Evolutionary conservation across 2,329 filamentous ascomycete species (phyloP).

Genomic region (Nemania sp.): DNA sequence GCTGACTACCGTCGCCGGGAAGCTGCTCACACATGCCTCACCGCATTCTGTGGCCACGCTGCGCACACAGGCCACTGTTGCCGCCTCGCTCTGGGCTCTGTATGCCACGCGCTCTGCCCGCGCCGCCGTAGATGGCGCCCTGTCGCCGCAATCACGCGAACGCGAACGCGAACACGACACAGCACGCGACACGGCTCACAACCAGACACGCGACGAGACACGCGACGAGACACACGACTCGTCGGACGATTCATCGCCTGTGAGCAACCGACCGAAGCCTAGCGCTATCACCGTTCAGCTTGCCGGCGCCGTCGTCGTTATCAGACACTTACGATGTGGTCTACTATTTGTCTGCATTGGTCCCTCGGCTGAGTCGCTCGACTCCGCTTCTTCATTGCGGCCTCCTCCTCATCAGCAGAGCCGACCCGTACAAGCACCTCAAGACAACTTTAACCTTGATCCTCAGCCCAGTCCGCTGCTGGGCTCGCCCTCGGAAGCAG

Average conservation of each 20-base stretch:
- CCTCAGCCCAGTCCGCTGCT: conserved; percentile 40
- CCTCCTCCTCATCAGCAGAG: conserved; percentile 26
- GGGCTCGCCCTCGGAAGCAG: conserved; percentile 49
- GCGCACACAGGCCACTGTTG: conserved; percentile 66
- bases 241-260: conserved; percentile 8
- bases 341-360: conserved; percentile 66
- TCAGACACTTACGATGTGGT: conserved; percentile 60
- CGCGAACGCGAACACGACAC: too few relatives aligned
- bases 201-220: too few relatives aligned
- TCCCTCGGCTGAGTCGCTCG: conserved; percentile 20
- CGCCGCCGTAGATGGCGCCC: conserved; percentile 46
- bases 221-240: too few relatives aligned
- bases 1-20: conserved; percentile 62
- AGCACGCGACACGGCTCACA: too few relatives aligned
- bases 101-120: conserved; percentile 51
- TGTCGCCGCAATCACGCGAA: conserved; percentile 42
- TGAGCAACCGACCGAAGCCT: conserved; percentile 27
- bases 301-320: conserved; percentile 60
- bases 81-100: conserved; percentile 62
- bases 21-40: conserved; percentile 65
- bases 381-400: conserved; percentile 27
- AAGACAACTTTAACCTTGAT: conserved; percentile 25
- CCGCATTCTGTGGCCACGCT: conserved; percentile 58
- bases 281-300: conserved; percentile 62
- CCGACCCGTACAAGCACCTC: conserved; percentile 30